Conservation (phyloP, 805 yeast species). For the Zygosaccharomyces bailii region DNA sequence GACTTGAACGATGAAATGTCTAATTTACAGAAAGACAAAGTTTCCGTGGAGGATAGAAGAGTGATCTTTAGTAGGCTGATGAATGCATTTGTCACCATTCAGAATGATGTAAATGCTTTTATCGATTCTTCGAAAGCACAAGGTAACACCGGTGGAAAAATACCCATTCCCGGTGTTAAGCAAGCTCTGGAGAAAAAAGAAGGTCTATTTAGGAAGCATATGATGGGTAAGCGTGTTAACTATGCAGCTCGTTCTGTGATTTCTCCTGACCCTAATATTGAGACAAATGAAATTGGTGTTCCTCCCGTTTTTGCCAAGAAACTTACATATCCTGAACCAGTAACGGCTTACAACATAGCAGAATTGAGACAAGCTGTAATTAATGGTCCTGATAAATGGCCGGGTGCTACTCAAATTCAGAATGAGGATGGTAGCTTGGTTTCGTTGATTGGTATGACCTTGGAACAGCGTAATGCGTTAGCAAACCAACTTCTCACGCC, state of each 20-base stretch:
- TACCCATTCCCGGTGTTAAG: slow-evolving; percentile 90
- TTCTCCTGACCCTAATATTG: slow-evolving; percentile 97
- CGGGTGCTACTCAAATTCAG: slow-evolving; percentile 96
- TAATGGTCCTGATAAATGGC: slow-evolving; percentile 98
- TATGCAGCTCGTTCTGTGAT: slow-evolving; percentile 98
- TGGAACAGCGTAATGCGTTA: slow-evolving; percentile 90
- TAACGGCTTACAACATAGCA: slow-evolving; percentile 84
- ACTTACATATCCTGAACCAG: slow-evolving; percentile 97
- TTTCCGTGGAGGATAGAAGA: slow-evolving; percentile 67
- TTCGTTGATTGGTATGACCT: slow-evolving; percentile 80
- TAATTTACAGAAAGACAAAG: slow-evolving; percentile 53
- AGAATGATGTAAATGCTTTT: slow-evolving; percentile 91
- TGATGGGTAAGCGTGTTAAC: slow-evolving; percentile 99
- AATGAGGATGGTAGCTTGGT: slow-evolving; percentile 88
- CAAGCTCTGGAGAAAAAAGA: slow-evolving; percentile 98
- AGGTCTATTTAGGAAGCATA: slow-evolving; percentile 95
- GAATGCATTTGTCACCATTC: slow-evolving; percentile 93
- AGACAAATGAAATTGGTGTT: slow-evolving; percentile 96
- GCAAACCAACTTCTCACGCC: slow-evolving; percentile 96
- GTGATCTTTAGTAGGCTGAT: slow-evolving; percentile 81
- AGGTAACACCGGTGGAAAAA: slow-evolving; percentile 58
- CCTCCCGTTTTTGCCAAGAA: slow-evolving; percentile 98
- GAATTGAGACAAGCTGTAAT: slow-evolving; percentile 92
- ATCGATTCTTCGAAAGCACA: slow-evolving; percentile 90
- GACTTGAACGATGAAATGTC: slow-evolving; percentile 85